Evolutionary conservation across 208 protist species (phyloP), one percentile per base, ranked within the genome.

Genomic region (Wallacemonas collosoma): DNA sequence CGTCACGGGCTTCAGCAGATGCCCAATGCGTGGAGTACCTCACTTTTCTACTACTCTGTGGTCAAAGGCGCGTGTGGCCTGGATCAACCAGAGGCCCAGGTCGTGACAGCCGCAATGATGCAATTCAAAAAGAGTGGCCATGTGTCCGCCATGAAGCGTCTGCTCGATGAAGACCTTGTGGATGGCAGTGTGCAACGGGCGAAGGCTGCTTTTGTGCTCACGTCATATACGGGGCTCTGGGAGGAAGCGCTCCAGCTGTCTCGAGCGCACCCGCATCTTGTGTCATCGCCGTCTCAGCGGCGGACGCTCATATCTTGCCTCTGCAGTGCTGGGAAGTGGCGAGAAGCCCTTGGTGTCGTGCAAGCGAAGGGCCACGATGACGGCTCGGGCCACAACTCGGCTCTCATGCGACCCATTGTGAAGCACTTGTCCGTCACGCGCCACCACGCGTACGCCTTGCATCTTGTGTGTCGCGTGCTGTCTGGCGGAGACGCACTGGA

Each of bases 161-260:
- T 96, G 2, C 85, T 96, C 44, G 78, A 95, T n/a, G 88, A 95
- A 50, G 92, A 96, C 80, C 79, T 96, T 9, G 80, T 87, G 55
- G 65, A 73, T 2, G 55, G 79, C 38, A 90, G 77, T 9, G 38
- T 72, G 53, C 60, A 86, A 2, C 88, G 88, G n/a, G 80, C 85
- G 2, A 71, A 84, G 41, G 77, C 85, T 8, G 80, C 85, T 41
- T 55, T 96, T 3, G 62, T 83, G 2, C 73, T 94, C 17, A 87
- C 92, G 2, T 81, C 77, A 38, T 88, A 80, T 76, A 82, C 86
- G 0, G 86, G 88, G 44, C 87, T 95, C 73, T 96, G 92, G 89
- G 89, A 93, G 68, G 71, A 82, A 58, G 85, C 86, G 0, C 62
- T 93, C 14, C 4, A 58, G n/a, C 61, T 90, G 5, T 76, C 86